Conservation (phyloP, 371 early-diverging fungal species). For the Circinella umbellata region DNA sequence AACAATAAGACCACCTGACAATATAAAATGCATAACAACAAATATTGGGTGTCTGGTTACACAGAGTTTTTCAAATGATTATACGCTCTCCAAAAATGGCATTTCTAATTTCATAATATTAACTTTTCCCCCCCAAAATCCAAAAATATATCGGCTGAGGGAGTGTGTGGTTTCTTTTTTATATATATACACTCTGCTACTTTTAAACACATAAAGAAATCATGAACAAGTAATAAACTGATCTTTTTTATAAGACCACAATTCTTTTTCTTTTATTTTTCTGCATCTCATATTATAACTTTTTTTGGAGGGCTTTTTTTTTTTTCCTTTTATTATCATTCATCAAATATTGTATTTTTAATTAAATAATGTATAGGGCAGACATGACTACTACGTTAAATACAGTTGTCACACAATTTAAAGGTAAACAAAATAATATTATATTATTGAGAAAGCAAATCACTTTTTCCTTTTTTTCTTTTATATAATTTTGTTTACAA, state of each 20-base stretch:
- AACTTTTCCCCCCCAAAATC: too few relatives aligned
- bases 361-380: conserved; percentile 4
- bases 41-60: too few relatives aligned
- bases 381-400: conserved; percentile 22
- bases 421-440: conserved; percentile 18
- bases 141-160: too few relatives aligned
- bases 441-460: not conserved
- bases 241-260: not conserved
- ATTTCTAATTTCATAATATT: too few relatives aligned
- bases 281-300: not conserved
- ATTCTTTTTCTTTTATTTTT: not conserved
- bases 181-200: too few relatives aligned
- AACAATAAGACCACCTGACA: too few relatives aligned
- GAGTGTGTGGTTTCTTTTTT: too few relatives aligned
- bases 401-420: conserved; percentile 27
- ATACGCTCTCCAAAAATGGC: too few relatives aligned
- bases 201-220: not conserved
- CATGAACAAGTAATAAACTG: conserved; percentile 16
- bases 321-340: not conserved
- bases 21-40: too few relatives aligned
- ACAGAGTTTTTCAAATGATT: too few relatives aligned
- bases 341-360: not conserved
- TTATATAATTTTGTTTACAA: not conserved
- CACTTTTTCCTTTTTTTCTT: not conserved
- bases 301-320: not conserved